These are phyloP conservation scores for Epichloe sp. DNA, from an alignment of 2,329 filamentous ascomycete genomes.

Conservation along the genomic window DNA sequence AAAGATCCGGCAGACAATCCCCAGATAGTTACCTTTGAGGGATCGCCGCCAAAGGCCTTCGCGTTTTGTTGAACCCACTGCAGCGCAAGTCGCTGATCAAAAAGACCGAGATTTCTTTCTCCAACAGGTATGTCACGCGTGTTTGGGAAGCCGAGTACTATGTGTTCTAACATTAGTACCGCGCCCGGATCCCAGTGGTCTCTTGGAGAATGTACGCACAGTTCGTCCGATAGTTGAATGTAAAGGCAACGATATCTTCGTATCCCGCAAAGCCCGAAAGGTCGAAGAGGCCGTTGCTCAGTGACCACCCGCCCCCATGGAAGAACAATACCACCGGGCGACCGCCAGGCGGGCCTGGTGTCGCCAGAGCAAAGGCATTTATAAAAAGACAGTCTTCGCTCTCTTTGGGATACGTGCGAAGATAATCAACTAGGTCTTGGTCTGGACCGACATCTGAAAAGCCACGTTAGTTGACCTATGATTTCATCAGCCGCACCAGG, in stretches of 20 bases:
- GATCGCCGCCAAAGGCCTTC: conserved; percentile 14
- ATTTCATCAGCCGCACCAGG: too few species aligned
- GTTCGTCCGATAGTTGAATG: conserved; percentile 16
- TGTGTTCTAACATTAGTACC: not conserved
- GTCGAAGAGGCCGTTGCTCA: conserved; percentile 12
- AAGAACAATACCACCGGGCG: conserved; percentile 15
- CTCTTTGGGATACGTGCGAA: conserved; percentile 10
- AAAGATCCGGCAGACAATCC: conserved; percentile 18
- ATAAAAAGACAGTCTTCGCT: conserved; percentile 17
- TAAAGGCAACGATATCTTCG: conserved; percentile 15
- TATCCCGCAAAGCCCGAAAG: conserved; percentile 14
- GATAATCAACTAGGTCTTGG: conserved; percentile 8
- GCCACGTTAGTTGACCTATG: not conserved
- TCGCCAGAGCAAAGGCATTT: conserved; percentile 15
- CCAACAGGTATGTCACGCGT: conserved; percentile 23
- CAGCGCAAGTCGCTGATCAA: conserved; percentile 17
- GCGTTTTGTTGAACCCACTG: conserved; percentile 16
- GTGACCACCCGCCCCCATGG: conserved; percentile 13
- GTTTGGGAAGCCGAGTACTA: conserved; percentile 30
- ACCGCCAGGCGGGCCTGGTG: conserved; percentile 1
- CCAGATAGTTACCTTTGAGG: conserved; percentile 15
- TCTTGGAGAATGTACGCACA: conserved; percentile 1
- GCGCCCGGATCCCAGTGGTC: too few species aligned
- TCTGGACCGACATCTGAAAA: conserved; percentile 10
- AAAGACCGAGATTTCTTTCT: conserved; percentile 18